Conservation (phyloP, 805 yeast genomes). For the Saturnispora serradocipensis region DNA sequence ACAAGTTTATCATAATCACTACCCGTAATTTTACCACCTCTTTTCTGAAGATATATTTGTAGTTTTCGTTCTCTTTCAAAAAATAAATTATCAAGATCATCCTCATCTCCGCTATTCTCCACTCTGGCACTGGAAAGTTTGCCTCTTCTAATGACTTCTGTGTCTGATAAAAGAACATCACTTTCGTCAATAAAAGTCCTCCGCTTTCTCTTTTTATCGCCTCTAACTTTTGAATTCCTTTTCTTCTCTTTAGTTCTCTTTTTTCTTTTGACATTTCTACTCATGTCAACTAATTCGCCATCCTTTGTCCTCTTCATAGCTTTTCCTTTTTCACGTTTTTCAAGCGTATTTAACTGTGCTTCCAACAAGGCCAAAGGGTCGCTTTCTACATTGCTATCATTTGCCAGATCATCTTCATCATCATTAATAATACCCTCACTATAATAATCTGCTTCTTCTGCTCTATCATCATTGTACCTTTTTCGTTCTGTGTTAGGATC, state of each 20-base stretch:
- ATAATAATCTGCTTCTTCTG: conserved; percentile 11
- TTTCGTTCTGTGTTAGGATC: conserved; percentile 8
- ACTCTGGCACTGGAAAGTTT: conserved; percentile 46
- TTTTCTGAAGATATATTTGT: conserved; percentile 27
- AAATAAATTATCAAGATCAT: conserved; percentile 42
- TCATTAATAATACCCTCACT: conserved; percentile 11
- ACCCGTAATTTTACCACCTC: conserved; percentile 22
- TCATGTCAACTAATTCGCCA: conserved; percentile 11
- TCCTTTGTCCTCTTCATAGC: conserved; percentile 17
- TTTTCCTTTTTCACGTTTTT: conserved; percentile 18
- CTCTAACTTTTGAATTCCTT: conserved; percentile 1
- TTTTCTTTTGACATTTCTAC: conserved; percentile 1
- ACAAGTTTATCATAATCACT: conserved; percentile 19
- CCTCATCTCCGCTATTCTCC: conserved; percentile 57
- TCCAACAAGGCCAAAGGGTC: conserved; percentile 34
- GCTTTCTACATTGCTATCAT: conserved; percentile 33
- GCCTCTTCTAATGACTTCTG: conserved; percentile 10
- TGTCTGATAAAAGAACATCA: conserved; percentile 13
- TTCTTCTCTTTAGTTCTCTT: conserved; percentile 8
- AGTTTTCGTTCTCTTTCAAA: conserved; percentile 47
- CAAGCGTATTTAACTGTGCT: conserved; percentile 18
- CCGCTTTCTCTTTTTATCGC: conserved; percentile 5
- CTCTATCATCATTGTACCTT: background rate
- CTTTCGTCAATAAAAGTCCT: conserved; percentile 26
- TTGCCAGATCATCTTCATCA: conserved; percentile 23